Conservation (phyloP, 257 asterid species). For the Ilex asprella region DNA sequence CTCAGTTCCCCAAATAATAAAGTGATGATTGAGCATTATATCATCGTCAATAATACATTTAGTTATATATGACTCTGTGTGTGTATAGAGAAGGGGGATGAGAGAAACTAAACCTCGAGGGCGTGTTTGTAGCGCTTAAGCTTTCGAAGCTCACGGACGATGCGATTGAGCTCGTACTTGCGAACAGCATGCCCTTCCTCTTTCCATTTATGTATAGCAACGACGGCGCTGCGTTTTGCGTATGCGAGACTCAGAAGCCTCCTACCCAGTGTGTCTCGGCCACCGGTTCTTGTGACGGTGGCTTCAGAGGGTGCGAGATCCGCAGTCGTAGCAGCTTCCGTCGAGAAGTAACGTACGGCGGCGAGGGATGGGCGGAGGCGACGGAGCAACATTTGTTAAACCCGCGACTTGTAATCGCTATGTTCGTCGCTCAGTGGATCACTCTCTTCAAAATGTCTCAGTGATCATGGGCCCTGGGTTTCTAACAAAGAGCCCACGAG, state of each 20-base stretch:
- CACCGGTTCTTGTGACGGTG: constrained; percentile 16
- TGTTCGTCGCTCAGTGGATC: no score
- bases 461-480: no score
- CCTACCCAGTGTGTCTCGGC: constrained; percentile 59
- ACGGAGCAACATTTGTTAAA: constrained; percentile 31
- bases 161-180: constrained; percentile 79
- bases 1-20: background rate
- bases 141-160: constrained; percentile 76
- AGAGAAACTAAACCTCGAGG: constrained; percentile 54
- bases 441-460: no score
- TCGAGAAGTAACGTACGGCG: constrained; percentile 56
- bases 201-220: constrained; percentile 71
- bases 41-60: no score
- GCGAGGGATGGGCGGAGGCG: constrained; percentile 43
- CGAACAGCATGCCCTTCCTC: constrained; percentile 73
- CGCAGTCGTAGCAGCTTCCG: constrained; percentile 30
- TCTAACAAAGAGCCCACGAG: no score
- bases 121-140: constrained; percentile 78
- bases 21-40: no score
- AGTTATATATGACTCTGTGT: background rate
- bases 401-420: no score
- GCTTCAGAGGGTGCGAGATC: constrained; percentile 16
- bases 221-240: constrained; percentile 73
- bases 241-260: constrained; percentile 62
- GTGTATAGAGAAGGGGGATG: background rate